Conservation (phyloP, 345 rosid species). For the Populus nigra region DNA sequence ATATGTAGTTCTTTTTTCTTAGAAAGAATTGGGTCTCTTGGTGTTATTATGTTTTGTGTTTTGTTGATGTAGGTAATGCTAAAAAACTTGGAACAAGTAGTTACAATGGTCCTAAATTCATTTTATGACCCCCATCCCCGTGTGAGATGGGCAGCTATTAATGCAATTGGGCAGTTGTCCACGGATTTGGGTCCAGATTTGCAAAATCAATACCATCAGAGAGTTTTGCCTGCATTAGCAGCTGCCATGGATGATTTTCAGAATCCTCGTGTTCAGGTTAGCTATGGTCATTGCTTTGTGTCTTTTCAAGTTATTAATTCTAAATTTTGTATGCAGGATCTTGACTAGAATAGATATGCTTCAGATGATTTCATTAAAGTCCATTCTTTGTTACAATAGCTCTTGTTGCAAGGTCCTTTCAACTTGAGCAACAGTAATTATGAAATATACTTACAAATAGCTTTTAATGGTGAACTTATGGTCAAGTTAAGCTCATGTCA, state of each 20-base stretch:
- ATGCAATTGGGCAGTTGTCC: slow-evolving; percentile 96
- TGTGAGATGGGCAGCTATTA: slow-evolving; percentile 99
- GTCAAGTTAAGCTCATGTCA: not conserved
- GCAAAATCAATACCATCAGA: slow-evolving; percentile 88
- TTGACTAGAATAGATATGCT: not conserved
- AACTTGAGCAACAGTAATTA: not conserved
- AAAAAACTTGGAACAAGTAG: slow-evolving; percentile 83
- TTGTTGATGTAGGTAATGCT: slow-evolving; percentile 67
- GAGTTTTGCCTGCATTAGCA: slow-evolving; percentile 84
- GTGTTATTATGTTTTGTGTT: slow-evolving; percentile 11
- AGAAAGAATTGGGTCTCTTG: not conserved
- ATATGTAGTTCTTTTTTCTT: not conserved
- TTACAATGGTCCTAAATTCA: slow-evolving; percentile 78
- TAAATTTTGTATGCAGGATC: not conserved
- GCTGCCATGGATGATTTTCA: slow-evolving; percentile 95
- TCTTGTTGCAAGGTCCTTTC: not conserved
- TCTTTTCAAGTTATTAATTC: slow-evolving; percentile 2
- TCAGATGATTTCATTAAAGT: not conserved
- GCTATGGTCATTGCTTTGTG: slow-evolving; percentile 2
- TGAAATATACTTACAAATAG: not conserved
- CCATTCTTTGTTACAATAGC: not conserved
- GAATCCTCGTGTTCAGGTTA: slow-evolving; percentile 97
- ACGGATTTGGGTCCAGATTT: slow-evolving; percentile 98
- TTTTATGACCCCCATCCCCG: slow-evolving; percentile 92
- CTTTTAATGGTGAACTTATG: not conserved